phyloP scores from a whole-genome alignment of 345 rosid genomes.

The Trapa bicornis region DNA sequence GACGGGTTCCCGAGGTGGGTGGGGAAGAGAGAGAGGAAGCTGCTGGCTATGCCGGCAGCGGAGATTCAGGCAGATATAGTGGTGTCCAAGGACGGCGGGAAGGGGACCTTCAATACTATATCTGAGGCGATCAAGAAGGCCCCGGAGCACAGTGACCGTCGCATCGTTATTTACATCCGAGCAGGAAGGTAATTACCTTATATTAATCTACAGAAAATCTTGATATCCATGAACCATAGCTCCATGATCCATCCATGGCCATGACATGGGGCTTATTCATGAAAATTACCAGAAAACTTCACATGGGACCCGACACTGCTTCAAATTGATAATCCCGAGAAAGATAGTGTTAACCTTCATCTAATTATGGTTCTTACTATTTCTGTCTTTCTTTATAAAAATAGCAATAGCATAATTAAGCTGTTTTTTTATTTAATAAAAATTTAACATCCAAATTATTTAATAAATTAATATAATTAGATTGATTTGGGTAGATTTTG shows the following conservation, averaged over 20 bases:
- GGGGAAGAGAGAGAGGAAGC: slow-evolving; percentile 39
- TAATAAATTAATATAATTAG: too few species aligned
- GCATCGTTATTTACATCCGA: slow-evolving; percentile 65
- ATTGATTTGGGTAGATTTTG: neutral
- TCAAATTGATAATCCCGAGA: neutral
- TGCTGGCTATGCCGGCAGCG: slow-evolving; percentile 40
- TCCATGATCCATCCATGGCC: too few species aligned
- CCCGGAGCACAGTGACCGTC: slow-evolving; percentile 54
- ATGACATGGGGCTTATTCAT: too few species aligned
- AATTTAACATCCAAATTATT: too few species aligned
- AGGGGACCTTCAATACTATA: slow-evolving; percentile 68
- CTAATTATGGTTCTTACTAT: too few species aligned
- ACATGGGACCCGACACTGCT: too few species aligned
- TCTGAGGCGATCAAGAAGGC: slow-evolving; percentile 81
- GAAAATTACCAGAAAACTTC: too few species aligned
- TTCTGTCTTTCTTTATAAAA: too few species aligned
- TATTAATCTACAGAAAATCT: neutral
- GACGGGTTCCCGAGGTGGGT: slow-evolving; percentile 60
- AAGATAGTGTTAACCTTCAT: neutral
- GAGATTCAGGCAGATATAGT: slow-evolving; percentile 74
- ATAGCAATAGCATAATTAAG: too few species aligned
- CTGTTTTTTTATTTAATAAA: too few species aligned
- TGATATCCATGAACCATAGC: too few species aligned
- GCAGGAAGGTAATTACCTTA: slow-evolving; percentile 69
- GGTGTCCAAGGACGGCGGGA: slow-evolving; percentile 60